Evolutionary conservation across 1,284 basidiomycete species (phyloP), one percentile per base, ranked within the genome.

Genomic region (Ganoderma lingzhi): DNA sequence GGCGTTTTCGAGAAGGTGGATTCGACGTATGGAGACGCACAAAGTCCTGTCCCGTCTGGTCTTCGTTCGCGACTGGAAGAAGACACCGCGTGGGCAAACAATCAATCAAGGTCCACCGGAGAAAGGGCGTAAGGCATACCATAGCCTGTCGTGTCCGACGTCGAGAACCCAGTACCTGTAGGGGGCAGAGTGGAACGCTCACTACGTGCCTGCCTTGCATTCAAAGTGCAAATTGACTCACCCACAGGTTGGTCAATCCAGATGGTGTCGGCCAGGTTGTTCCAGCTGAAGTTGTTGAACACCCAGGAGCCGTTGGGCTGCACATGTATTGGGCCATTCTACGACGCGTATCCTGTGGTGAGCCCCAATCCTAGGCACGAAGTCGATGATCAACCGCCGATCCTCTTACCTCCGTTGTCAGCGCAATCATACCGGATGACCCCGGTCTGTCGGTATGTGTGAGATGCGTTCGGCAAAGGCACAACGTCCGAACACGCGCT

Each of bases 171-270:
- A 32, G 83, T 82, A 39, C 91, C 91, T 67, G 71, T 76, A 56
- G 53, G 37, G 56, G 30, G 56, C 56, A 28, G 42, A 55, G 32
- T 9, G 14, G 17, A 28, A 19, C 59, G 60, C 51, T 67, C 60
- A 66, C 64, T 64, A 42, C 59, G 64, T 66, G 68, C 68, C 62
- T 37, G 65, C 35, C 32, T 32, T 30, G n/a, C 51, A 4, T 30
- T 30, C 28, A 5, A 10, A 6, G 8, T 35, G 30, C 32, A 63
- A 10, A 8, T 6, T 3, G 37, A 6, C 35, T 32, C 42, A 70
- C 66, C 74, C 48, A 91, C 91, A 67, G 91, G 92, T 69, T 92
- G 90, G 75, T 93, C 92, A 59, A 93, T 81, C 88, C 89, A 93
- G 66, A 93, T 83, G 68, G 85, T 87, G 79, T 93, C 92, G 1